Conservation (phyloP, 129 eudicot species). For the Chrysanthemum makinoi region DNA sequence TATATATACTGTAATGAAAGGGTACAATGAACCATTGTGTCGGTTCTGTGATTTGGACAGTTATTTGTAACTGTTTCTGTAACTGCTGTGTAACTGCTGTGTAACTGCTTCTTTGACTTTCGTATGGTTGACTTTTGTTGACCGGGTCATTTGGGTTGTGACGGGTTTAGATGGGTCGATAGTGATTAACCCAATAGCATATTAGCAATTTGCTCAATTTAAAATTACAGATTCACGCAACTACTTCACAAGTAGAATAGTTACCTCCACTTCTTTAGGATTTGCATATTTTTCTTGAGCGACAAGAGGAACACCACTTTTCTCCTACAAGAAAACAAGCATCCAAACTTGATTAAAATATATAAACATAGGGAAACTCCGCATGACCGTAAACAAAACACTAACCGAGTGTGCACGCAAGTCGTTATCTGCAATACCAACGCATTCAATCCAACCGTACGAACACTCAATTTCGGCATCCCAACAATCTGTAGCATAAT, state of each 20-base stretch:
- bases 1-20: no score
- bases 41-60: no score
- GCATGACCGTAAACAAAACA: background rate
- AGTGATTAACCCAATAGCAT: no score
- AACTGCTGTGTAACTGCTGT: no score
- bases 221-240: background rate
- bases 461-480: slow-evolving; percentile 78
- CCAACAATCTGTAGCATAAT: slow-evolving; percentile 79
- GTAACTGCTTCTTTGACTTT: no score
- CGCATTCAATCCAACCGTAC: slow-evolving; percentile 78
- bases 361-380: background rate
- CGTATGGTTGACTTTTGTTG: no score
- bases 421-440: slow-evolving; percentile 70
- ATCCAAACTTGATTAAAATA: background rate
- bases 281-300: slow-evolving; percentile 63
- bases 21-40: no score
- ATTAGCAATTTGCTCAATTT: slow-evolving; percentile 7
- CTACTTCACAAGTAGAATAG: background rate
- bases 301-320: slow-evolving; percentile 54
- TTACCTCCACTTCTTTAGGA: slow-evolving; percentile 76
- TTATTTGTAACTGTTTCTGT: no score
- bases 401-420: slow-evolving; percentile 65
- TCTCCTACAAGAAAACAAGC: slow-evolving; percentile 35
- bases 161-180: no score
- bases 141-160: no score